A percentile compares a stretch with the other conserved stretches of the same genome.
Conservation (phyloP, 306 rosid species). For the Parietaria judaica region DNA sequence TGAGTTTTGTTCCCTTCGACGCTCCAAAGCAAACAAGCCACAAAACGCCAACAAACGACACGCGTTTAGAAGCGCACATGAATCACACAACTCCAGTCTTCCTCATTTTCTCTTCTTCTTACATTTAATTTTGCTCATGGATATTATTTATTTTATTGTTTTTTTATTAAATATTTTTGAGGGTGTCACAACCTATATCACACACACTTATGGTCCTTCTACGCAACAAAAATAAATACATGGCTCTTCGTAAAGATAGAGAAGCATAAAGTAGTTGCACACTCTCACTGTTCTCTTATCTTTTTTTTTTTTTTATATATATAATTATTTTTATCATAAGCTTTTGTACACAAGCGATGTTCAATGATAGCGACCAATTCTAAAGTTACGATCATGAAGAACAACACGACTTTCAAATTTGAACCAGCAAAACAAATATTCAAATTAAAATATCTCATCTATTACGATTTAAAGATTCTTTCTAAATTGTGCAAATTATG, state of each 20-base stretch:
- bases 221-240: background rate
- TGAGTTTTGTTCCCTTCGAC: background rate
- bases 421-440: too few relatives aligned
- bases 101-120: background rate
- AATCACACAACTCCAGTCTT: background rate
- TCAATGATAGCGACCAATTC: background rate
- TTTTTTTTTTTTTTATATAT: too few relatives aligned
- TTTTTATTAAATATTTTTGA: background rate
- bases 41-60: background rate
- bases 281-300: too few relatives aligned
- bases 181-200: background rate
- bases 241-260: background rate
- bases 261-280: too few relatives aligned
- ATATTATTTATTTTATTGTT: background rate
- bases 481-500: too few relatives aligned
- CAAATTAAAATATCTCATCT: too few relatives aligned
- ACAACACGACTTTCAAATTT: background rate
- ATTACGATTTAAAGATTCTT: too few relatives aligned
- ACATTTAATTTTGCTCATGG: conserved; percentile 3
- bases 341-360: background rate
- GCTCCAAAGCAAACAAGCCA: background rate
- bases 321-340: background rate
- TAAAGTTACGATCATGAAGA: background rate
- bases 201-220: background rate
- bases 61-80: background rate